Evolutionary conservation across 352 stramenopile species (phyloP).

Genomic region (Phytophthora aleatoria): DNA sequence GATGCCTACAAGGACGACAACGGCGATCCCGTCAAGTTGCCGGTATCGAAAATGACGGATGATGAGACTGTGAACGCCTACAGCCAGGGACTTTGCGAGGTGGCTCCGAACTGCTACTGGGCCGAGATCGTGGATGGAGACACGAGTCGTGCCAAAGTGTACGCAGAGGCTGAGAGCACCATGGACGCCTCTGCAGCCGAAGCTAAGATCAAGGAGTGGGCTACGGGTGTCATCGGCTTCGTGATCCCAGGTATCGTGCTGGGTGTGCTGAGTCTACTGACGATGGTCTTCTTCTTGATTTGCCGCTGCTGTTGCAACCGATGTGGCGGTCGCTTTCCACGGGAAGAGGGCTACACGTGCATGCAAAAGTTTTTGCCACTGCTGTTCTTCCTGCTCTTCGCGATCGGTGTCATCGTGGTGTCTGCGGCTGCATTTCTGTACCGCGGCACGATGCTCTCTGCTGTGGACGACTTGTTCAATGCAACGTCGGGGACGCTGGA

Average conservation of each 20-base stretch:
- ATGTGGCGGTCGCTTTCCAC: slow-evolving; percentile 57
- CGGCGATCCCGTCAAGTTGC: slow-evolving; percentile 37
- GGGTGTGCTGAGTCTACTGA: slow-evolving; percentile 60
- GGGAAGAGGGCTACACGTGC: slow-evolving; percentile 68
- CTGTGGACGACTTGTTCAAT: slow-evolving; percentile 54
- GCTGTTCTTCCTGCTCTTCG: slow-evolving; percentile 70
- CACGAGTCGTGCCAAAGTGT: slow-evolving; percentile 38
- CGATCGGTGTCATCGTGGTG: slow-evolving; percentile 49
- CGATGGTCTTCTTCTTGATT: slow-evolving; percentile 75
- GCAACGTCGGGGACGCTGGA: slow-evolving; percentile 41
- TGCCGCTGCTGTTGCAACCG: slow-evolving; percentile 81
- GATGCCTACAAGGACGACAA: slow-evolving; percentile 52
- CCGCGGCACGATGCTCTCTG: slow-evolving; percentile 49
- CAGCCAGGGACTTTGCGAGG: slow-evolving; percentile 43
- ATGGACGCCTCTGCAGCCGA: slow-evolving; percentile 33
- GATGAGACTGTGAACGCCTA: slow-evolving; percentile 38
- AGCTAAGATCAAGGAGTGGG: slow-evolving; percentile 52
- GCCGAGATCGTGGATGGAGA: slow-evolving; percentile 34
- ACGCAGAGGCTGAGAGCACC: slow-evolving; percentile 38
- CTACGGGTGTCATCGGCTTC: slow-evolving; percentile 54
- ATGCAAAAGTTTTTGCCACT: slow-evolving; percentile 71
- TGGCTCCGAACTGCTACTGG: slow-evolving; percentile 78
- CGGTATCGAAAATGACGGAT: slow-evolving; percentile 27
- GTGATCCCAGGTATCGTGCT: slow-evolving; percentile 64
- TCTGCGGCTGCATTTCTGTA: slow-evolving; percentile 61